A percentile compares a stretch with the other conserved stretches of the same genome.
phyloP scores from a whole-genome alignment of 805 yeast species.

The Maudiozyma bulderi region DNA sequence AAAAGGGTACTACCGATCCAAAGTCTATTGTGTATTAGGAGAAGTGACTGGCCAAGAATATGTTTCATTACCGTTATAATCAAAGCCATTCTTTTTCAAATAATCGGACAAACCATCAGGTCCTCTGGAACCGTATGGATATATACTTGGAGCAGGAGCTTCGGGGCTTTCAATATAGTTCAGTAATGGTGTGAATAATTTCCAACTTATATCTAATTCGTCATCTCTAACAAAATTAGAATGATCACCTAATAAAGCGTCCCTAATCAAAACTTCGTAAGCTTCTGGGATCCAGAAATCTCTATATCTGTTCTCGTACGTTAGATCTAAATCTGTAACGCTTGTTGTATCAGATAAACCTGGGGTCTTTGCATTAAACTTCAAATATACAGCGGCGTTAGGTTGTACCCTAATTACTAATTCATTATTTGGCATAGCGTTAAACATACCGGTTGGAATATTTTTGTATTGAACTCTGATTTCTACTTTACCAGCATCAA shows the following conservation, averaged over 20 bases:
- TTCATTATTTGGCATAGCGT: slow-evolving; percentile 78
- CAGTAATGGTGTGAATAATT: slow-evolving; percentile 85
- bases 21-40: slow-evolving; percentile 17
- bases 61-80: slow-evolving; percentile 38
- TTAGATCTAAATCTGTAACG: slow-evolving; percentile 81
- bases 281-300: slow-evolving; percentile 96
- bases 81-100: slow-evolving; percentile 61
- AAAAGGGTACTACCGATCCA: too few species aligned
- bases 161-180: slow-evolving; percentile 63
- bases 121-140: slow-evolving; percentile 88
- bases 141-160: slow-evolving; percentile 56
- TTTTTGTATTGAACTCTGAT: slow-evolving; percentile 86
- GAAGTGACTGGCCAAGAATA: slow-evolving; percentile 89
- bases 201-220: slow-evolving; percentile 90
- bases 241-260: slow-evolving; percentile 84
- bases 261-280: slow-evolving; percentile 88
- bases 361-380: slow-evolving; percentile 87
- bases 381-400: slow-evolving; percentile 84
- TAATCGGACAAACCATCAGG: slow-evolving; percentile 57
- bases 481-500: slow-evolving; percentile 89
- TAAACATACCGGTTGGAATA: slow-evolving; percentile 73
- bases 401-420: slow-evolving; percentile 92
- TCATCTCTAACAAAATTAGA: slow-evolving; percentile 97
- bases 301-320: slow-evolving; percentile 70
- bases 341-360: slow-evolving; percentile 81